Evolutionary conservation across 139 green algal genomes (phyloP).

Genomic region (Diplosphaera chodatii): DNA sequence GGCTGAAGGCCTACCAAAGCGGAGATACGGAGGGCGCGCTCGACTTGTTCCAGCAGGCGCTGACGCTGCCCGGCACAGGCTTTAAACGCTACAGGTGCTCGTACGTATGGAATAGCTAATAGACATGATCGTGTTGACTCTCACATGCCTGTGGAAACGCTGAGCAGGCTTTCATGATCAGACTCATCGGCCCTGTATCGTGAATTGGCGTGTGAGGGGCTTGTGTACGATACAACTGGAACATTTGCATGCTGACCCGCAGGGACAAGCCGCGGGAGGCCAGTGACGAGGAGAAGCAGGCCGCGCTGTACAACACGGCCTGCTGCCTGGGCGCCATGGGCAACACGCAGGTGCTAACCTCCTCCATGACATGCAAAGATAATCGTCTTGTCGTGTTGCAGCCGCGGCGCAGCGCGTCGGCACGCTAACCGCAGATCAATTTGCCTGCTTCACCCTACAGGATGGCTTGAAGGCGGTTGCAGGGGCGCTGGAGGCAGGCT

Average conservation of each 20-base stretch:
- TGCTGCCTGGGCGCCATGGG: slow-evolving; percentile 44
- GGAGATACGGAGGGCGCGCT: slow-evolving; percentile 44
- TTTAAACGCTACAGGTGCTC: slow-evolving; percentile 68
- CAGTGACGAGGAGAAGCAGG: slow-evolving; percentile 60
- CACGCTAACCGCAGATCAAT: no score
- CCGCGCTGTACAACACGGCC: slow-evolving; percentile 78
- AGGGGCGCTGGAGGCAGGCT: slow-evolving; percentile 61
- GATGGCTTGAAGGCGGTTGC: slow-evolving; percentile 52
- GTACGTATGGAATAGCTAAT: no score
- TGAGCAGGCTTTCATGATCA: no score
- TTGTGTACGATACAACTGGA: no score
- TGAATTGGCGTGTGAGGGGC: no score
- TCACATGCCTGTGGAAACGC: no score
- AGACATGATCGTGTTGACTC: no score
- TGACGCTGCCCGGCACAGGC: slow-evolving; percentile 70
- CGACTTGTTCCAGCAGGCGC: slow-evolving; percentile 54
- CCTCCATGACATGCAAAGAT: no score
- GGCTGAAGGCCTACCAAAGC: slow-evolving; percentile 24
- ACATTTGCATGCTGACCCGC: no score
- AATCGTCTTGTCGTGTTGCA: no score
- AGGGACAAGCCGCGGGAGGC: slow-evolving; percentile 73
- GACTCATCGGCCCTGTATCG: no score
- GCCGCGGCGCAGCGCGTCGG: no score
- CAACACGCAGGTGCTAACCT: neutral
- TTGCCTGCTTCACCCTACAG: slow-evolving; percentile 3